These are phyloP conservation scores for Ulota crispa DNA, from an alignment of 225 moss, liverwort and hornwort genomes.

Conservation along the genomic window DNA sequence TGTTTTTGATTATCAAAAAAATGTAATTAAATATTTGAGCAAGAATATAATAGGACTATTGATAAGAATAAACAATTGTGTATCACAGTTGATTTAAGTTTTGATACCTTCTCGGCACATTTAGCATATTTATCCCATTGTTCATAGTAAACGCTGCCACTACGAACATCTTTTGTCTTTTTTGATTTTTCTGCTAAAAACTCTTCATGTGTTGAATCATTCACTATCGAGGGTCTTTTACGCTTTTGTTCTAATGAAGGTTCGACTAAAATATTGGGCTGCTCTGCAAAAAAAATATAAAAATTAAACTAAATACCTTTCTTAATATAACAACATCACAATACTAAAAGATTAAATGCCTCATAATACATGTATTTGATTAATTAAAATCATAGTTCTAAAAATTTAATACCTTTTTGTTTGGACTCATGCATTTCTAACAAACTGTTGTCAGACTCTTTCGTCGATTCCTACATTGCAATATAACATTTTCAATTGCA, in stretches of 20 bases:
- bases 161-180: slow-evolving; percentile 28
- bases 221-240: background rate
- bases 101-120: slow-evolving; percentile 25
- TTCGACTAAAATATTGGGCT: background rate
- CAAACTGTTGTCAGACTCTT: slow-evolving; percentile 32
- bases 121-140: slow-evolving; percentile 44
- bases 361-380: rapidly evolving
- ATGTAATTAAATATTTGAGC: rapidly evolving
- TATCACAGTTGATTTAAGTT: background rate
- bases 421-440: slow-evolving; percentile 12
- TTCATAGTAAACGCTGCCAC: slow-evolving; percentile 36
- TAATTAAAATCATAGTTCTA: rapidly evolving
- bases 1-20: background rate
- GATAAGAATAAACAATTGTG: background rate
- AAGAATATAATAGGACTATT: too few species aligned
- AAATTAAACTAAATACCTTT: background rate
- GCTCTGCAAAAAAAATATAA: slow-evolving; percentile 10
- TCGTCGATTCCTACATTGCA: slow-evolving; percentile 37
- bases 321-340: background rate
- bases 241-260: background rate
- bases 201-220: background rate
- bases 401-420: slow-evolving; percentile 9
- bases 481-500: background rate
- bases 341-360: rapidly evolving
- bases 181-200: background rate